Base-by-base conservation (phyloP, 352 stramenopile species). In the Pythium rhizo-oryzae region DNA sequence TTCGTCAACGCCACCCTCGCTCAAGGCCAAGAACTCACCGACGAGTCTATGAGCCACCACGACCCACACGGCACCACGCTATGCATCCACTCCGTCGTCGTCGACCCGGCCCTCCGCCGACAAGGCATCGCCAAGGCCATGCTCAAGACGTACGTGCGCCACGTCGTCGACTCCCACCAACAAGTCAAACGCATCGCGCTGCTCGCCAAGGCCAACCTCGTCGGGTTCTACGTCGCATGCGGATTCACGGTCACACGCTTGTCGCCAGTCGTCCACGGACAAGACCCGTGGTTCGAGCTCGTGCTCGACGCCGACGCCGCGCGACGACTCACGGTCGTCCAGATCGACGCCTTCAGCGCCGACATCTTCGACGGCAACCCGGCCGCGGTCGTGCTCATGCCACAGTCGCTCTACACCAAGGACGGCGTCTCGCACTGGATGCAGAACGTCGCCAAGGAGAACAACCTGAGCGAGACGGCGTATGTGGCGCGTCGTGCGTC, bases 381-480 rank as follows among this genome's bases (percentile, higher is more conserved):
- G 11, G 96, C 94, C 15, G 92, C 82, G 0, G 90, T 99, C 18
- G 93, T 97, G 33, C 56, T 98, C 19, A 63, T 90, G 55, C 59
- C 75, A 0, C 33, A 60, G 11, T 8, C 62, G 47, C 60, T 59
- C 47, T 92, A 79, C 62, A 69, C 77, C 50, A 77, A 80, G 11
- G 0, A 59, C 0, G 53, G 19, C 0, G 77, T 69, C 8, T 51
- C 67, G 2, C 21, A 72, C 21, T 90, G 81, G 81, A 91, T 91
- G 83, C 79, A 86, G 47, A 77, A 69, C 13, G 88, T 98, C 23
- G 93, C 89, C 24, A 81, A 81, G 55, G 91, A 99, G 72, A 97
- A 97, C 64, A 98, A 98, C 67, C 67, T 98, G 24, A 92, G 85
- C 37, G 91, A 98, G 72, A 99, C 96, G 18, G 93, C 92, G 15